Percentiles rank a stretch among this genome's conserved stretches.
These are phyloP conservation scores for Fusarium heterosporum DNA, from an alignment of 2,329 filamentous ascomycete genomes.

Conservation along the genomic window DNA sequence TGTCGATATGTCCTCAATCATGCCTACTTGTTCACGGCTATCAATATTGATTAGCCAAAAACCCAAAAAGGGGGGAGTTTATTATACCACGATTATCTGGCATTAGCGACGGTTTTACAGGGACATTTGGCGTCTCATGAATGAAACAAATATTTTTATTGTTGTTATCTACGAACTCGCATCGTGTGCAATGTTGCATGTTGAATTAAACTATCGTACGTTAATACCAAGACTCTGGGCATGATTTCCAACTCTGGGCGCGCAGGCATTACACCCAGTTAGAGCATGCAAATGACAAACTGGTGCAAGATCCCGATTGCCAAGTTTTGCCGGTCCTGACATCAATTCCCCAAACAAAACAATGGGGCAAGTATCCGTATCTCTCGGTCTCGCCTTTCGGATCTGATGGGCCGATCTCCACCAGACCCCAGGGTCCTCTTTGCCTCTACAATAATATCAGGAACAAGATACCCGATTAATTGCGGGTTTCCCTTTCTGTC, in stretches of 20 bases:
- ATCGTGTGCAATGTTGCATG: not conserved
- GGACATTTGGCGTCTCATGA: slow-evolving; percentile 37
- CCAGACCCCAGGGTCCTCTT: slow-evolving; percentile 21
- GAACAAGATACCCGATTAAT: slow-evolving; percentile 7
- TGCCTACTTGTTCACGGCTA: not conserved
- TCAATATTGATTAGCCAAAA: slow-evolving; percentile 6
- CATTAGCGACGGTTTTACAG: slow-evolving; percentile 44
- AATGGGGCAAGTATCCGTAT: not conserved
- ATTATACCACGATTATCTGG: slow-evolving; percentile 38
- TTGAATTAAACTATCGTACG: not conserved
- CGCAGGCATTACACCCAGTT: slow-evolving; percentile 18
- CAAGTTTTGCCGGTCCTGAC: slow-evolving; percentile 19
- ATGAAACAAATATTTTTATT: slow-evolving; percentile 35
- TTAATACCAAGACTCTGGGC: not conserved
- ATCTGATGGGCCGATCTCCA: slow-evolving; percentile 20
- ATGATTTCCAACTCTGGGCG: slow-evolving; percentile 6
- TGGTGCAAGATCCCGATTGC: slow-evolving; percentile 36
- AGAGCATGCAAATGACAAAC: slow-evolving; percentile 32
- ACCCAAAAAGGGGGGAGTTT: slow-evolving; percentile 25
- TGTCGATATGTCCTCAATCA: slow-evolving; percentile 7
- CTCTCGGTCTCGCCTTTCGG: slow-evolving; percentile 30
- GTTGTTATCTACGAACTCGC: not conserved
- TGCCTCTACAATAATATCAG: slow-evolving; percentile 6
- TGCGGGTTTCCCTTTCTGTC: slow-evolving; percentile 5
- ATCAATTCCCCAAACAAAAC: slow-evolving; percentile 4